Conservation (phyloP, 352 stramenopile species). For the Pythium brachiatum region DNA sequence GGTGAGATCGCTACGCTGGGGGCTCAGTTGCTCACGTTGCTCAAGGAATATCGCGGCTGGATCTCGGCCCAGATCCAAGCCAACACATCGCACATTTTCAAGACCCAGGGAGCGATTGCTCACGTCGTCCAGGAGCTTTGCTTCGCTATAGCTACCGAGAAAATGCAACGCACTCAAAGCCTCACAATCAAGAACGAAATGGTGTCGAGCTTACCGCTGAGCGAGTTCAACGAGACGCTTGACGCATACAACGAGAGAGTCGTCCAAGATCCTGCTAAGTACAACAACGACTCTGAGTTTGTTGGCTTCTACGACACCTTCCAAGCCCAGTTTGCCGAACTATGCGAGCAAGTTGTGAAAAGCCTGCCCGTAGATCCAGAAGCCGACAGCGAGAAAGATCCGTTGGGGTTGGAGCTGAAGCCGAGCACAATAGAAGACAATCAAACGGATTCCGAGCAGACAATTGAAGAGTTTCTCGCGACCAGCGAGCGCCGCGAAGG, state of each 20-base stretch:
- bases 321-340: conserved; percentile 28
- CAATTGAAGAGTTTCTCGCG: conserved; percentile 26
- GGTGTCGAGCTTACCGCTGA: neutral
- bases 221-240: conserved; percentile 19
- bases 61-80: conserved; percentile 42
- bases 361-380: conserved; percentile 16
- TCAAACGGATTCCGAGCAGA: conserved; percentile 5
- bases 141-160: neutral
- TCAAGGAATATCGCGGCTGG: conserved; percentile 41
- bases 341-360: conserved; percentile 33
- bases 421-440: neutral
- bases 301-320: conserved; percentile 31
- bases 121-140: conserved; percentile 32
- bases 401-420: neutral
- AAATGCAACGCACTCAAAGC: neutral
- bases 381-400: neutral
- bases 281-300: conserved; percentile 13
- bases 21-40: conserved; percentile 25
- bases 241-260: conserved; percentile 32
- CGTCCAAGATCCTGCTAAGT: conserved; percentile 2
- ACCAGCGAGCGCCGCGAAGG: conserved; percentile 2
- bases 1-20: conserved; percentile 12
- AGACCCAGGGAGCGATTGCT: conserved; percentile 39
- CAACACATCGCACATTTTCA: conserved; percentile 45
- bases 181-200: neutral